phyloP scores from a whole-genome alignment of 441 rosid species.

The Eutrema salsugineum region DNA sequence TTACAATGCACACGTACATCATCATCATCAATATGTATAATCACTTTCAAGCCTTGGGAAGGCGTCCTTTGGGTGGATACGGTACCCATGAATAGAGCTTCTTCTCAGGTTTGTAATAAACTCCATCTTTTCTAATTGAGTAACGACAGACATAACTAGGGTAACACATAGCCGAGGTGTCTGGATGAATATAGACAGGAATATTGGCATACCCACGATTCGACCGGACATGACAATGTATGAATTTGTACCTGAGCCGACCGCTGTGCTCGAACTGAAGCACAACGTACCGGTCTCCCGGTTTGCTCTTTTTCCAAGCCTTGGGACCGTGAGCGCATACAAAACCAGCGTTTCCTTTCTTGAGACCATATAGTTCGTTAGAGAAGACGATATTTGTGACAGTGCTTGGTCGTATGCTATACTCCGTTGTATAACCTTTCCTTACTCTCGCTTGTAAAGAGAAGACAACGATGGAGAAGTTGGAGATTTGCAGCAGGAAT shows the following conservation, averaged over 20 bases:
- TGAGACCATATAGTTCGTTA: constrained; percentile 16
- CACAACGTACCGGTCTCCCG: constrained; percentile 15
- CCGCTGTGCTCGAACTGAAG: background rate
- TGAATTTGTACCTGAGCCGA: background rate
- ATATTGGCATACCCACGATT: constrained; percentile 20
- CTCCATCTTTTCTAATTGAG: constrained; percentile 16
- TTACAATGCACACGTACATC: background rate
- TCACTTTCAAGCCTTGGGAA: background rate
- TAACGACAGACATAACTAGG: constrained; percentile 21
- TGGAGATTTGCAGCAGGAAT: background rate
- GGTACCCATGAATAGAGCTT: constrained; percentile 14
- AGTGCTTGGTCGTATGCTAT: background rate
- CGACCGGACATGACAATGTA: constrained; percentile 23
- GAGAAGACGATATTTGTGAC: constrained; percentile 4
- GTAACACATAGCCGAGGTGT: constrained; percentile 4
- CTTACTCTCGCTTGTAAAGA: background rate
- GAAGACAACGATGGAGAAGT: background rate
- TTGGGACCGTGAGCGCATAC: constrained; percentile 25
- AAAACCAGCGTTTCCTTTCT: constrained; percentile 27
- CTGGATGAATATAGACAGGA: constrained; percentile 10
- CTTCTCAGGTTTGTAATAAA: constrained; percentile 15
- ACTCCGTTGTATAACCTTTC: constrained; percentile 5
- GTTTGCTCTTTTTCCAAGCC: constrained; percentile 17
- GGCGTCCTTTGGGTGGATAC: background rate
- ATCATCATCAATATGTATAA: background rate